phyloP scores from a whole-genome alignment of 1,139 yeast genomes.

The Candida smagusa region DNA sequence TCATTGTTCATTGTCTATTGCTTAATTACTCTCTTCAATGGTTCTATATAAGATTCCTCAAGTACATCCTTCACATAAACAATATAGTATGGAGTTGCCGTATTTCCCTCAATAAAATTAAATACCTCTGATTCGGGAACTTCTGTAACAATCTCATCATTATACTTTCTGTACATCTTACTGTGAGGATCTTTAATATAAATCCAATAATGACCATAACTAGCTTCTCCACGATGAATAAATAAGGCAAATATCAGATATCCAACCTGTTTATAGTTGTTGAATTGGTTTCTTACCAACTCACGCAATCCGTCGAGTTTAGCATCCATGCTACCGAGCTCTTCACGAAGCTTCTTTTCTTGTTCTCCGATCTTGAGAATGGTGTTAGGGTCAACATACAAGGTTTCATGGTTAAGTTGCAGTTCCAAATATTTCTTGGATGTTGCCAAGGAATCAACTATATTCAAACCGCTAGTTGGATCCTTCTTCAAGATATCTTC shows the following conservation, averaged over 20 bases:
- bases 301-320: conserved; percentile 41
- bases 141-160: conserved; percentile 86
- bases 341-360: conserved; percentile 35
- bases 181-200: conserved; percentile 75
- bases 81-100: conserved; percentile 91
- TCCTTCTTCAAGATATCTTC: conserved; percentile 41
- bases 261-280: conserved; percentile 57
- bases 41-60: conserved; percentile 60
- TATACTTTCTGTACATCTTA: conserved; percentile 78
- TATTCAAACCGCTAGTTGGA: conserved; percentile 47
- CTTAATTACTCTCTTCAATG: conserved; percentile 48
- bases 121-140: conserved; percentile 73
- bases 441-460: conserved; percentile 44
- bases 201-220: conserved; percentile 96
- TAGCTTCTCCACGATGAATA: conserved; percentile 93
- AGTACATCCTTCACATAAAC: conserved; percentile 74
- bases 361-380: conserved; percentile 32
- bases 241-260: conserved; percentile 88
- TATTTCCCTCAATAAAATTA: conserved; percentile 67
- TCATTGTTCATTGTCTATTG: background rate
- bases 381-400: conserved; percentile 31
- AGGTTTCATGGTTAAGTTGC: conserved; percentile 22
- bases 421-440: conserved; percentile 48
- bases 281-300: conserved; percentile 57
- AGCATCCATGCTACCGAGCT: conserved; percentile 33